Percentiles rank a stretch among this genome's conserved stretches.
Conservation (phyloP, 805 yeast species). For the Isabelozyma pseudorhagii region DNA sequence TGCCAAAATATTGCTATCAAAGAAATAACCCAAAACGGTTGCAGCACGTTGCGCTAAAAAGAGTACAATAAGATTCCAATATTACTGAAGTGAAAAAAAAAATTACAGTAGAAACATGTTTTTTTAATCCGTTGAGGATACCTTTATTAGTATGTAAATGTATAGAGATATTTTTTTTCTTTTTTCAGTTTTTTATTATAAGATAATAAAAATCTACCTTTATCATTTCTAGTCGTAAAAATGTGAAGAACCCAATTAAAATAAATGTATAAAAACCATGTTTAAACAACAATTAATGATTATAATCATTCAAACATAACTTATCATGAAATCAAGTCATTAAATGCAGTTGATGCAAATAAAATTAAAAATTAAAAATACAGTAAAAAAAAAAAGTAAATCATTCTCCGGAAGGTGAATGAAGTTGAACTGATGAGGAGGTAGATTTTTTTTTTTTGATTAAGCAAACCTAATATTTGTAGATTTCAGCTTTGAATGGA, state of each 20-base stretch:
- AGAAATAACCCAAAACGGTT: background rate
- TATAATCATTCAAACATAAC: conserved; percentile 8
- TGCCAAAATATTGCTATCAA: no score
- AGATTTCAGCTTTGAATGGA: conserved; percentile 97
- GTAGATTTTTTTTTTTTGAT: conserved; percentile 6
- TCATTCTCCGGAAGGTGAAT: background rate
- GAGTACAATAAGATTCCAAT: background rate
- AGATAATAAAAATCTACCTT: conserved; percentile 16
- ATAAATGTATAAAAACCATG: conserved; percentile 8
- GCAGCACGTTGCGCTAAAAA: background rate
- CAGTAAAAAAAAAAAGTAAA: conserved; percentile 9
- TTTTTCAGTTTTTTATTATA: no score
- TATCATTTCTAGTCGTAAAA: conserved; percentile 17
- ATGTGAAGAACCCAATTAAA: conserved; percentile 14
- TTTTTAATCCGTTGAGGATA: conserved; percentile 40
- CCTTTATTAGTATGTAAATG: conserved; percentile 21
- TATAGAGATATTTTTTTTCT: conserved; percentile 4
- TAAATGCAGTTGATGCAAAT: conserved; percentile 48
- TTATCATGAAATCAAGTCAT: conserved; percentile 18
- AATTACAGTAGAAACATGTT: background rate
- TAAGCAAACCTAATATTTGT: conserved; percentile 72
- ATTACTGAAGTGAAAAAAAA: background rate
- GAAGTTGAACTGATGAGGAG: conserved; percentile 7
- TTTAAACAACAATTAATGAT: conserved; percentile 7
- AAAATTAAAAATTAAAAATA: conserved; percentile 14